Evolutionary conservation across 768 basidiomycete genomes (phyloP), one percentile per base, ranked within the genome.

Genomic region (Symmetrospora coprosmae): DNA sequence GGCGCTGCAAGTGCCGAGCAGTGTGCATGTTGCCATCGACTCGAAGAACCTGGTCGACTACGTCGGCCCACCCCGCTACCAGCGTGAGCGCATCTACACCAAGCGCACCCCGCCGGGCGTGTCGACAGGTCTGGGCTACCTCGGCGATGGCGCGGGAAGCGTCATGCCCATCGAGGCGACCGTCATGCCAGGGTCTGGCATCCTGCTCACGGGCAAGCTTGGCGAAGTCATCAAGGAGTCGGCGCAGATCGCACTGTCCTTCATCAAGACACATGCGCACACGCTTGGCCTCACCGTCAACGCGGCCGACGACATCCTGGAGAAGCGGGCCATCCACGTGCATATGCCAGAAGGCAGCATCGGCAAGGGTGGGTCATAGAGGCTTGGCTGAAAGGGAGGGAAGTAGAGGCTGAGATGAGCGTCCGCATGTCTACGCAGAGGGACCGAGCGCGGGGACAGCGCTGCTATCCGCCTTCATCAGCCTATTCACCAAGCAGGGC

Each of bases 141-240:
- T 92, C 25, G 92, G 92, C 1, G 97, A 97, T 71, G 94, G 94
- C 0, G 86, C 85, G 14, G 94, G 94, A 25, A 68, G 90, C 23
- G 55, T 43, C 19, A 47, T 61, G 39, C 60, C 51, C 14, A 56
- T 61, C 50, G 25, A 53, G 50, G 16, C 50, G n/a, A 71, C 90
- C 88, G 82, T 82, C 50, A 97, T 94, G 89, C 91, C 92, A 25
- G 94, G 94, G 2, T 92, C 92, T 71, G 79, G 78, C 16, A 76
- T 99, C 1, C 89, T 90, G 66, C 75, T 97, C 7, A 97, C 94
- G 0, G 94, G 94, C 37, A 97, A 97, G 74, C 83, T 99, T 3
- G 92, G 92, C 41, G 94, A 99, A 68, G 94, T 97, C 62, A 96
- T 99, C 71, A 80, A 87, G 35, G 94, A 97, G 74, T 87, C 85